Base-by-base conservation (phyloP, 768 basidiomycete species). In the Porphyrellus cyaneotinctus region DNA sequence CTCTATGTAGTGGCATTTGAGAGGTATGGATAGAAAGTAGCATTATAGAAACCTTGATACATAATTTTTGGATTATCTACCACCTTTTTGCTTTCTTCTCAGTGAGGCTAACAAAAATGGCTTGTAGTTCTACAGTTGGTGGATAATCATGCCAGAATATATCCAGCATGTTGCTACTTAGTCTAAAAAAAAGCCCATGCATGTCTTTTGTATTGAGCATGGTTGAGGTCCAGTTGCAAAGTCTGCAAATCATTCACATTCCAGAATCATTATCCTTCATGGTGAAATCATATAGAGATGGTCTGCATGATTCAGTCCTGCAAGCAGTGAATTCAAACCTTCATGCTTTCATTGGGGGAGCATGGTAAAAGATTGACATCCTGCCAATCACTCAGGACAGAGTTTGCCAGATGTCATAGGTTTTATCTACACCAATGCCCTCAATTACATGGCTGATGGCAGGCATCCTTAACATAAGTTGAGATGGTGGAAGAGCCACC, bases 61-160 rank as follows among this genome's bases (percentile, higher is more conserved):
- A n/a, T n/a, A n/a, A n/a, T n/a, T n/a, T n/a, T n/a, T n/a, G n/a
- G n/a, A n/a, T n/a, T n/a, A n/a, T n/a, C n/a, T n/a, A n/a, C n/a
- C n/a, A n/a, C n/a, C n/a, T n/a, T n/a, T n/a, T n/a, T n/a, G n/a
- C n/a, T n/a, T n/a, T n/a, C n/a, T n/a, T n/a, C n/a, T n/a, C n/a
- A n/a, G n/a, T n/a, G n/a, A n/a, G n/a, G n/a, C n/a, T n/a, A n/a
- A 48, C 26, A 6, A 48, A 48, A 1, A 30, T 1, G 22, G 31
- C 22, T 22, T 24, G 7, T 2, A 50, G 14, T 12, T 8, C 2
- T 2, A 12, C 12, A 3, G 39, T 42, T 0, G 39, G 31, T 4
- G 41, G 49, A 26, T 50, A 43, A 9, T 50, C 31, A 3, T 53
- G 52, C 52, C 52, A 53, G 4, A 20, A 52, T 2, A 52, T 32